Evolutionary conservation across 2,329 filamentous ascomycete species (phyloP).

Genomic region (Pseudogymnoascus sp.): DNA sequence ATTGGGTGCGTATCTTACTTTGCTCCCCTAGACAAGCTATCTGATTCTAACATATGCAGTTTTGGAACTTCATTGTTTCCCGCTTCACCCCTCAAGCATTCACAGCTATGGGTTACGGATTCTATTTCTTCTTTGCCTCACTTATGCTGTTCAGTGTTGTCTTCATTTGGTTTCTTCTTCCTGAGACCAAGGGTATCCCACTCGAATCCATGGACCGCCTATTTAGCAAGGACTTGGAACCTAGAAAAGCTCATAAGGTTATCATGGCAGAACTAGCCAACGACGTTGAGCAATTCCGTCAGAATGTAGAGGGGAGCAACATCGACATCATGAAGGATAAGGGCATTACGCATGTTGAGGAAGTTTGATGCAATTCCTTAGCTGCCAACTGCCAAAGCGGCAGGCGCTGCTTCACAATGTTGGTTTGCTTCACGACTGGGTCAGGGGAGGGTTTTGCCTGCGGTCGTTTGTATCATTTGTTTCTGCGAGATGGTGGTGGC

Average conservation of each 20-base stretch:
- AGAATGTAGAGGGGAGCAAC: conserved; percentile 19
- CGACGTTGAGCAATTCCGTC: conserved; percentile 21
- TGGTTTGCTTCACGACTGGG: neutral
- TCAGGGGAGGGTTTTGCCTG: neutral
- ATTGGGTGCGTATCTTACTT: conserved; percentile 46
- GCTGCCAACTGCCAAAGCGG: neutral
- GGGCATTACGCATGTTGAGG: conserved; percentile 18
- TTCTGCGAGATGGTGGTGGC: neutral
- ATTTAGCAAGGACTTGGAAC: conserved; percentile 34
- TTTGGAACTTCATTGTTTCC: conserved; percentile 56
- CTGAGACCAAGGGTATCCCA: conserved; percentile 58
- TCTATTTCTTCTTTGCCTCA: conserved; percentile 60
- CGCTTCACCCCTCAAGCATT: conserved; percentile 62
- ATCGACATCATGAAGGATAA: conserved; percentile 19
- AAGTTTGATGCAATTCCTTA: conserved; percentile 11
- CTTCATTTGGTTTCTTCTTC: conserved; percentile 54
- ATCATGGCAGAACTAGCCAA: conserved; percentile 21
- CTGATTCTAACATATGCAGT: conserved; percentile 10
- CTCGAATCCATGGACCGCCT: conserved; percentile 57
- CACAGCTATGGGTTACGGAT: conserved; percentile 48
- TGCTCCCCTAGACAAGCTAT: neutral
- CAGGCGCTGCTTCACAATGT: neutral
- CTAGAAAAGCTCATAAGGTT: conserved; percentile 20
- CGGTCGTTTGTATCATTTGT: neutral
- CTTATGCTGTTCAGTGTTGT: conserved; percentile 49